Evolutionary conservation across 306 rosid genomes (phyloP).

Genomic region (Quercus rubra): DNA sequence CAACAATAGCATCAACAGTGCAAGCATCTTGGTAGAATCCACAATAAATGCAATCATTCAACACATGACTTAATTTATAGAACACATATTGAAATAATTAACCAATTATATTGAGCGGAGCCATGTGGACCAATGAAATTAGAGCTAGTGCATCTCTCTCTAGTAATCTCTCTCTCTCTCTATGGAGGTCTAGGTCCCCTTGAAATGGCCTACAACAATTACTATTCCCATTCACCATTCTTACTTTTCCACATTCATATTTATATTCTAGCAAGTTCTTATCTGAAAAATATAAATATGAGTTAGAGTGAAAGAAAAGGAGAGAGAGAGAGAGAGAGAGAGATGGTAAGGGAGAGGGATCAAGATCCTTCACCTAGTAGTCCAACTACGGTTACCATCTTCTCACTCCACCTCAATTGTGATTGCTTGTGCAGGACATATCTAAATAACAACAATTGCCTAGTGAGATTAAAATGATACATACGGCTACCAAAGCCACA

Average conservation of each 20-base stretch:
- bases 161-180: too few species aligned
- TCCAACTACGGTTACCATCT: slow-evolving; percentile 92
- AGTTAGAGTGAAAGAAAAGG: not conserved
- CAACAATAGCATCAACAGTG: slow-evolving; percentile 98
- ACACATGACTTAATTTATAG: too few species aligned
- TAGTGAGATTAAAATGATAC: slow-evolving; percentile 11
- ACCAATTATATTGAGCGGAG: too few species aligned
- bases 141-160: too few species aligned
- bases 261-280: too few species aligned
- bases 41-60: slow-evolving; percentile 79
- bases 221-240: too few species aligned
- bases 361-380: slow-evolving; percentile 66
- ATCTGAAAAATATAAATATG: slow-evolving; percentile 6
- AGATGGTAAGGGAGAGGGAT: not conserved
- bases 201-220: too few species aligned
- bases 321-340: not conserved
- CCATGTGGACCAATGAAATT: too few species aligned
- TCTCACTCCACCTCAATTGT: slow-evolving; percentile 99
- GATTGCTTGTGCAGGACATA: slow-evolving; percentile 98
- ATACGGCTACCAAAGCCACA: not conserved
- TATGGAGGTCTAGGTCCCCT: too few species aligned
- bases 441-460: slow-evolving; percentile 34
- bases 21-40: slow-evolving; percentile 99
- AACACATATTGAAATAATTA: too few species aligned
- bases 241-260: too few species aligned